phyloP scores from a whole-genome alignment of 352 stramenopile species.

The Phytopythium helicoides region DNA sequence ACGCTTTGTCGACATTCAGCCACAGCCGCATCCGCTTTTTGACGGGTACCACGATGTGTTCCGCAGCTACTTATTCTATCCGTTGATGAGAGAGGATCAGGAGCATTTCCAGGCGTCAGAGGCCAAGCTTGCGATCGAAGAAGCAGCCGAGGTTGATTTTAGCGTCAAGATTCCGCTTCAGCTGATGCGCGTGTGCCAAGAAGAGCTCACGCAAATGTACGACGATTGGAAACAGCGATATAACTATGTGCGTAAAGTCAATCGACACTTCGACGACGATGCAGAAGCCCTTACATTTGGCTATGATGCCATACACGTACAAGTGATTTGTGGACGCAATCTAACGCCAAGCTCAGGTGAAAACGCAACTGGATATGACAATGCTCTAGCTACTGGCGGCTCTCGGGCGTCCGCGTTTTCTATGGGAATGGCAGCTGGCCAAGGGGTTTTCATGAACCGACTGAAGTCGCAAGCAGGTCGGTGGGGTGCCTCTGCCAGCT shows the following conservation, averaged over 20 bases:
- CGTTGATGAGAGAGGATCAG: constrained; percentile 52
- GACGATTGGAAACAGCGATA: constrained; percentile 73
- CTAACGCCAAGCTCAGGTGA: constrained; percentile 20
- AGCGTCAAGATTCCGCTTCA: constrained; percentile 81
- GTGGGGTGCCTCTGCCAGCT: constrained; percentile 33
- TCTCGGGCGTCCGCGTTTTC: constrained; percentile 54
- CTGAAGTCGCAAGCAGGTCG: constrained; percentile 63
- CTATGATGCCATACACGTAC: constrained; percentile 75
- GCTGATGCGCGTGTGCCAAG: constrained; percentile 67
- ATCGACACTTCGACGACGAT: constrained; percentile 76
- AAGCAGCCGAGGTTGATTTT: constrained; percentile 72
- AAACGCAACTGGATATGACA: constrained; percentile 10
- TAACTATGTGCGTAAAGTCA: constrained; percentile 79
- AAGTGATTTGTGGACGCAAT: constrained; percentile 63
- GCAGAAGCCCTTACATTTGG: constrained; percentile 74
- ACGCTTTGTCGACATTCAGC: constrained; percentile 48
- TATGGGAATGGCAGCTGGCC: constrained; percentile 34
- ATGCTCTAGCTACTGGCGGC: constrained; percentile 12
- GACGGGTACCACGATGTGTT: constrained; percentile 48
- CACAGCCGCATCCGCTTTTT: constrained; percentile 51
- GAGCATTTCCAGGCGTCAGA: constrained; percentile 38
- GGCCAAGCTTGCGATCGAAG: constrained; percentile 72
- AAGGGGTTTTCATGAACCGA: constrained; percentile 59
- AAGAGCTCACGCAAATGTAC: constrained; percentile 70
- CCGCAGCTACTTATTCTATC: constrained; percentile 63